Evolutionary conservation across 108 stramenopile genomes (phyloP), one percentile per base, ranked within the genome.

Genomic region (Epithemia pelagica): DNA sequence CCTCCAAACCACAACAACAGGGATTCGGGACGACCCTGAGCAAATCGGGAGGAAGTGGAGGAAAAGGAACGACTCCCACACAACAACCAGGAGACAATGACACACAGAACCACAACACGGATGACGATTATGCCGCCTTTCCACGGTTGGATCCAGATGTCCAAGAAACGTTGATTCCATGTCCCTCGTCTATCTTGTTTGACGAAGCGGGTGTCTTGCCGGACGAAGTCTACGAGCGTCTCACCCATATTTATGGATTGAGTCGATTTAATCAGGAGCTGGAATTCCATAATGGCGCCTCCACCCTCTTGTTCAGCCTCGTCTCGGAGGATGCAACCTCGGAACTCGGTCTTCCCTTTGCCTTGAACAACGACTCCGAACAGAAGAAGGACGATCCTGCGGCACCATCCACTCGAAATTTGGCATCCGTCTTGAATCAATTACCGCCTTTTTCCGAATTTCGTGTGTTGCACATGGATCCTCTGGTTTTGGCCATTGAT

Each of bases 211-310:
- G 74, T 31, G 58, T 57, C 0, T 61, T 92, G 25, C 68, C 85
- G 1, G 69, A 62, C 32, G 91, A 92, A 73, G 77, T 92, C 30
- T 92, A 89, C 70, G 81, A 92, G 65, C 82, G 91, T 37, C 59
- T 92, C 65, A 82, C 80, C 26, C 82, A 87, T 28, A 92, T 92
- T 58, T 92, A 92, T 73, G 91, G 91, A 52, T 85, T 92, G 65
- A 65, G 61, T 8, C 67, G 80, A 57, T 92, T 92, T 75, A 92
- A 92, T 60, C 87, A 81, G 67, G 79, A 56, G 61, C 22, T 31
- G n/a, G 65, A 66, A 18, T 64, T 62, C 1, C 24, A 60, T 24
- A 32, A 55, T 22, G 67, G n/a, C 18, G 62, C 59, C 28, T 53
- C 52, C 19, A 31, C 51, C 7, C 25, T 74, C 53, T 78, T 81